Evolutionary conservation across 1,139 yeast species (phyloP), one percentile per base, ranked within the genome.

Genomic region (Blastobotrys capitulatus): DNA sequence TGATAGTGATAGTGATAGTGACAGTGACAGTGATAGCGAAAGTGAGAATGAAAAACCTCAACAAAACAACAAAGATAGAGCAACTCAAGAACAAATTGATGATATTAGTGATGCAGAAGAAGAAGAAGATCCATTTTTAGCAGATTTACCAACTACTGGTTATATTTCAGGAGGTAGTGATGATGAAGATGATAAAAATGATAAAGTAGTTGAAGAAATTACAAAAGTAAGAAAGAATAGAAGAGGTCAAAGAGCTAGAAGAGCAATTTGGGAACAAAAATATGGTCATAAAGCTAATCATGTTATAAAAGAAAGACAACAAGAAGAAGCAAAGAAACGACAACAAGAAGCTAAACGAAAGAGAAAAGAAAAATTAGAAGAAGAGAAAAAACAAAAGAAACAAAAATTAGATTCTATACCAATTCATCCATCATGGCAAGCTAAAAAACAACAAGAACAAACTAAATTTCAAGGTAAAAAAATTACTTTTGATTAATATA

Each of bases 371-470:
- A 45, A 56, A 19, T 58, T 45, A 7, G 27, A 44, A 15, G 42
- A 42, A 18, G 52, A 50, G 10, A 40, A 39, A 15, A 55, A 56
- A 2, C 58, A 60, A 37, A 56, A 59, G n/a, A 52, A 62, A 29
- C 65, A 62, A 37, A 57, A 57, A 9, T 61, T 66, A 8, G 46
- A 55, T 15, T 59, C 57, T 9, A 61, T 57, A 40, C 65, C 72
- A 16, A 64, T 87, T 52, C 98, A 92, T 77, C 98, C 98, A 16
- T 92, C 98, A 2, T 92, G 98, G 98, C 83, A 81, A 60, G 98
- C 98, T 18, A 86, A 49, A 85, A 86, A 68, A 83, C 83, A 63
- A 78, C 80, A 58, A 47, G 78, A 79, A 66, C 79, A 79, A 52
- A 81, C 77, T 46, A 82, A 83, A 61, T 89, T 89, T 62, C 68